phyloP scores from a whole-genome alignment of 164 flowering plant genomes.

The Magnolia officinalis region DNA sequence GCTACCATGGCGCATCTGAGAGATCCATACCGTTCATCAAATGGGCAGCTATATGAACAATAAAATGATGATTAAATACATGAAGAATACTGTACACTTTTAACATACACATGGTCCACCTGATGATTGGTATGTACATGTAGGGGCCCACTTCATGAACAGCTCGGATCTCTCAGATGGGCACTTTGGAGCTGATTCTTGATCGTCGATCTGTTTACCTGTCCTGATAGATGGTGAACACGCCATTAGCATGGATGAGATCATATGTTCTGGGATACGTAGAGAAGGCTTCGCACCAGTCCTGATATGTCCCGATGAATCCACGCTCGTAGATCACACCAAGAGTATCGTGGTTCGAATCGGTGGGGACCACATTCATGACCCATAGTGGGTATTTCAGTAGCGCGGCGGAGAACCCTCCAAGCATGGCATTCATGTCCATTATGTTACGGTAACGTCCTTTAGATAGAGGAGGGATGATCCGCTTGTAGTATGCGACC shows the following conservation, averaged over 20 bases:
- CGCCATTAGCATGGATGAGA: conserved; percentile 74
- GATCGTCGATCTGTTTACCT: conserved; percentile 37
- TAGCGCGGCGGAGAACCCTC: conserved; percentile 90
- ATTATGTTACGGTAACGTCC: conserved; percentile 74
- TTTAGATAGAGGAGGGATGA: conserved; percentile 36
- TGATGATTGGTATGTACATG: too few relatives aligned
- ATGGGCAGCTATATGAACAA: too few relatives aligned
- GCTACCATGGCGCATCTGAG: too few relatives aligned
- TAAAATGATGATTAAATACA: too few relatives aligned
- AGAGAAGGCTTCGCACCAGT: conserved; percentile 98
- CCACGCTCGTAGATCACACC: conserved; percentile 87
- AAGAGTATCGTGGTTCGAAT: conserved; percentile 61
- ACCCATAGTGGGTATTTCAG: conserved; percentile 80
- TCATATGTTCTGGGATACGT: conserved; percentile 96
- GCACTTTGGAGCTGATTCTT: too few relatives aligned
- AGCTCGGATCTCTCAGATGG: too few relatives aligned
- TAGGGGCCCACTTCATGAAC: too few relatives aligned
- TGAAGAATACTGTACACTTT: too few relatives aligned
- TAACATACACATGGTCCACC: too few relatives aligned
- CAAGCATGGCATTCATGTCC: conserved; percentile 95
- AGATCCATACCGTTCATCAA: too few relatives aligned
- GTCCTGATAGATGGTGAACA: conserved; percentile 78
- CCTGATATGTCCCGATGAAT: conserved; percentile 85
- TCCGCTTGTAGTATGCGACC: conserved; percentile 52
- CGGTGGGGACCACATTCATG: conserved; percentile 86